phyloP scores from a whole-genome alignment of 495 filamentous ascomycete genomes.

The Daldinia bambusicola region DNA sequence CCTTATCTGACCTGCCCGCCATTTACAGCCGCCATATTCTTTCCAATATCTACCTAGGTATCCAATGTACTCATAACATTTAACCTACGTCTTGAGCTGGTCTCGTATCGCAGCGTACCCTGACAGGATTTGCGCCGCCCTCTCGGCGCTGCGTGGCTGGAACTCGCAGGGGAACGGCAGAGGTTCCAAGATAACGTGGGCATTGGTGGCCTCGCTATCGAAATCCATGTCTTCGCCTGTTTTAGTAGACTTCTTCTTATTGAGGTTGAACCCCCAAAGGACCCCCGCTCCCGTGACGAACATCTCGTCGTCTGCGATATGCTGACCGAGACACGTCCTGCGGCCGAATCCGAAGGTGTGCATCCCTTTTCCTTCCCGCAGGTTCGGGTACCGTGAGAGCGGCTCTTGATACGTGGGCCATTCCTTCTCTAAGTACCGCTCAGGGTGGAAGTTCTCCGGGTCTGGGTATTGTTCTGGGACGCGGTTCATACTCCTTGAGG shows the following conservation, averaged over 20 bases:
- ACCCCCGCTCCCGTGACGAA: conserved; percentile 60
- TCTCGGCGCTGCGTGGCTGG: conserved; percentile 50
- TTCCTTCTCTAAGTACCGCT: conserved; percentile 62
- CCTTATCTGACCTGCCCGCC: neutral
- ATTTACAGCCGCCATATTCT: neutral
- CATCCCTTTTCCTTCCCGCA: conserved; percentile 60
- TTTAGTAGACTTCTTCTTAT: conserved; percentile 51
- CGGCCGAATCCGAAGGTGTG: conserved; percentile 72
- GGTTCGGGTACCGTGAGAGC: conserved; percentile 61
- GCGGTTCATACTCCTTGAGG: conserved; percentile 61
- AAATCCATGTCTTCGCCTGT: conserved; percentile 57
- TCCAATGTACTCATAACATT: neutral
- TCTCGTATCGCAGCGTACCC: conserved; percentile 49
- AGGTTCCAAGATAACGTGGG: conserved; percentile 61
- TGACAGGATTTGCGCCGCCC: conserved; percentile 49
- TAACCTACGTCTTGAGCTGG: conserved; percentile 43
- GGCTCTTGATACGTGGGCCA: conserved; percentile 67
- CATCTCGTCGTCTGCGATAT: conserved; percentile 69
- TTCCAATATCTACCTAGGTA: neutral
- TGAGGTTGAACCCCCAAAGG: conserved; percentile 63
- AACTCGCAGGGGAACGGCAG: conserved; percentile 54
- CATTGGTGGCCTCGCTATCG: conserved; percentile 62
- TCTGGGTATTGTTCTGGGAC: conserved; percentile 61
- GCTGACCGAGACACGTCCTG: conserved; percentile 69
- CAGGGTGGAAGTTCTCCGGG: conserved; percentile 64